phyloP scores from a whole-genome alignment of 2,329 filamentous ascomycete genomes.

The Didymella exigua region DNA sequence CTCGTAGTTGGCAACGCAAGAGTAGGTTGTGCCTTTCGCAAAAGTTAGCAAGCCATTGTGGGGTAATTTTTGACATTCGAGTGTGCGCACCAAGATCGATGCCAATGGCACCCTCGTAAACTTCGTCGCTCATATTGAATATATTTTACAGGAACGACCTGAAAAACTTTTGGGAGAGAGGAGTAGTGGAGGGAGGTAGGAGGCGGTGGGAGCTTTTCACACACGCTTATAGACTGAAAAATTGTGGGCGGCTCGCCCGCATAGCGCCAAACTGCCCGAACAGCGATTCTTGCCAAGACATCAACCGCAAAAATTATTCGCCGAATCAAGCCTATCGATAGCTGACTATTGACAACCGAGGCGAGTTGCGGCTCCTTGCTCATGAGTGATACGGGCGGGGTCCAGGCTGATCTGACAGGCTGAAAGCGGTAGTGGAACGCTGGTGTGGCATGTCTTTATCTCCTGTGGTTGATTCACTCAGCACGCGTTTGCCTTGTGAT shows the following conservation, averaged over 20 bases:
- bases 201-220: slow-evolving; percentile 33
- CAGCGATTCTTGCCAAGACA: slow-evolving; percentile 1
- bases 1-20: slow-evolving; percentile 99
- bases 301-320: slow-evolving; percentile 18
- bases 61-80: slow-evolving; percentile 29
- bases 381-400: neutral
- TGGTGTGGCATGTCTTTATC: neutral
- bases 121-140: slow-evolving; percentile 88
- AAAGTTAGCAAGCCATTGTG: slow-evolving; percentile 43
- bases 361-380: slow-evolving; percentile 11
- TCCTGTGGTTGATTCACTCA: neutral
- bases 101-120: slow-evolving; percentile 99
- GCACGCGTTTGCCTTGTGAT: neutral
- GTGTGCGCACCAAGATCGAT: slow-evolving; percentile 87
- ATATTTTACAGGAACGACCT: slow-evolving; percentile 40
- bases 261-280: slow-evolving; percentile 18
- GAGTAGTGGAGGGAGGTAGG: slow-evolving; percentile 41
- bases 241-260: slow-evolving; percentile 22
- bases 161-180: slow-evolving; percentile 36
- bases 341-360: slow-evolving; percentile 9
- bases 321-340: slow-evolving; percentile 19
- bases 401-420: neutral
- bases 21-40: slow-evolving; percentile 91
- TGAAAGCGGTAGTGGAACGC: neutral
- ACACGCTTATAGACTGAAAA: slow-evolving; percentile 22